phyloP scores from a whole-genome alignment of 2,329 filamentous ascomycete genomes.

The Botrytis porri region DNA sequence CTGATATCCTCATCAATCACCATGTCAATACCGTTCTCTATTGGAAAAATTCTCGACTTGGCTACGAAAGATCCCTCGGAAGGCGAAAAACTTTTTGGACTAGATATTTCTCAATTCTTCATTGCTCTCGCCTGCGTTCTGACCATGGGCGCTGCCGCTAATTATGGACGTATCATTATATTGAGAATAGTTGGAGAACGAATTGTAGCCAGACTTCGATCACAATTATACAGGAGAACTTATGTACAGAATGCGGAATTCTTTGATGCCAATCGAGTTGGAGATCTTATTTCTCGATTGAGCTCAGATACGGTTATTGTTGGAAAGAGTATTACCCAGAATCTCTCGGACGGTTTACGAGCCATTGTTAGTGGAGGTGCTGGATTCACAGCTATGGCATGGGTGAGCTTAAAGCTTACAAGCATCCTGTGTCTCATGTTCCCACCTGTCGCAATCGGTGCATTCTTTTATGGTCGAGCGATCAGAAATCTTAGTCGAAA shows the following conservation, averaged over 20 bases:
- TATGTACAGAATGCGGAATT: slow-evolving; percentile 98
- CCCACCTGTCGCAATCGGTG: slow-evolving; percentile 84
- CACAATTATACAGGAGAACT: slow-evolving; percentile 85
- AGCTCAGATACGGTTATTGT: slow-evolving; percentile 97
- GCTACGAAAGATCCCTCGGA: slow-evolving; percentile 71
- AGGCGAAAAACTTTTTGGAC: slow-evolving; percentile 72
- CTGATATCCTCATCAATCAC: slow-evolving; percentile 88
- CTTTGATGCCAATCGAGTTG: slow-evolving; percentile 95
- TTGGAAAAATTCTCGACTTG: slow-evolving; percentile 91
- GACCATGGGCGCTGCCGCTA: slow-evolving; percentile 79
- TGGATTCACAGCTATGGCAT: slow-evolving; percentile 92
- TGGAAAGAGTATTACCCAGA: slow-evolving; percentile 97
- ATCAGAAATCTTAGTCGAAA: slow-evolving; percentile 87
- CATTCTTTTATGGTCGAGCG: slow-evolving; percentile 85
- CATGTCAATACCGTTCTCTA: slow-evolving; percentile 95
- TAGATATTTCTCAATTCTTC: slow-evolving; percentile 87
- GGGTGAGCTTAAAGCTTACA: slow-evolving; percentile 86
- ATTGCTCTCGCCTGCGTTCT: slow-evolving; percentile 72
- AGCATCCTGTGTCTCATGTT: slow-evolving; percentile 83
- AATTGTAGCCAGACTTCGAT: slow-evolving; percentile 85
- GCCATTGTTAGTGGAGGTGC: slow-evolving; percentile 86
- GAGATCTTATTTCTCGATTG: slow-evolving; percentile 91
- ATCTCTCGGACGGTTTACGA: slow-evolving; percentile 91
- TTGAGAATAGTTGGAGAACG: slow-evolving; percentile 92
- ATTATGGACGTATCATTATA: slow-evolving; percentile 91